A percentile compares a stretch with the other conserved stretches of the same genome.
Conservation (phyloP, 108 stramenopile species). For the Conticribra guillardii region DNA sequence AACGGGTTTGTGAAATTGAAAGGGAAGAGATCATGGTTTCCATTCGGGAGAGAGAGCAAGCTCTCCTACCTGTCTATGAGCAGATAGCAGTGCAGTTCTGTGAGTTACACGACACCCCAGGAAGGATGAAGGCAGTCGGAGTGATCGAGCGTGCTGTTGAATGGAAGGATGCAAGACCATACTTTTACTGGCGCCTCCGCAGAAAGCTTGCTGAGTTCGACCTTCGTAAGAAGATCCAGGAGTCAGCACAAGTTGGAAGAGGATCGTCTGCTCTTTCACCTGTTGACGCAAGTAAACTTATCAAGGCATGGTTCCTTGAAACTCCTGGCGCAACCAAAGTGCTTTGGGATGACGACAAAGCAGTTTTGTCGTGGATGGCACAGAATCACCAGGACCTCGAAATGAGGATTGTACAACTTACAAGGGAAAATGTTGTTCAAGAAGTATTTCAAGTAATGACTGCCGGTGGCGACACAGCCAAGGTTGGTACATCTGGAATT, state of each 20-base stretch:
- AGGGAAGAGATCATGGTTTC: slow-evolving; percentile 41
- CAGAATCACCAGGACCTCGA: slow-evolving; percentile 70
- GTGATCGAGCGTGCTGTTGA: slow-evolving; percentile 93
- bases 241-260: slow-evolving; percentile 82
- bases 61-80: slow-evolving; percentile 90
- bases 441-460: slow-evolving; percentile 87
- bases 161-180: slow-evolving; percentile 89
- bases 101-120: slow-evolving; percentile 99
- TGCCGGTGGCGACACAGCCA: slow-evolving; percentile 83
- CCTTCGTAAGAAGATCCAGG: slow-evolving; percentile 83
- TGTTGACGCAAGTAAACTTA: slow-evolving; percentile 72
- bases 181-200: slow-evolving; percentile 98
- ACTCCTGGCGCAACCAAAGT: slow-evolving; percentile 62
- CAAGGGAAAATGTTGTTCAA: slow-evolving; percentile 75
- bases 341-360: slow-evolving; percentile 83
- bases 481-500: slow-evolving; percentile 81
- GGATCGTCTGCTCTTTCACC: slow-evolving; percentile 69
- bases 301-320: slow-evolving; percentile 83
- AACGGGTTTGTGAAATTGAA: slow-evolving; percentile 45
- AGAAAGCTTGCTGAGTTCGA: slow-evolving; percentile 98
- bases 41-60: slow-evolving; percentile 72
- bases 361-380: slow-evolving; percentile 85
- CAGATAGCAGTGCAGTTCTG: slow-evolving; percentile 98
- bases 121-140: slow-evolving; percentile 98
- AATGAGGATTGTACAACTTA: slow-evolving; percentile 71